A percentile compares a stretch with the other conserved stretches of the same genome.
Evolutionary conservation across 768 basidiomycete genomes (phyloP).

Genomic region (Suillus alpinus): DNA sequence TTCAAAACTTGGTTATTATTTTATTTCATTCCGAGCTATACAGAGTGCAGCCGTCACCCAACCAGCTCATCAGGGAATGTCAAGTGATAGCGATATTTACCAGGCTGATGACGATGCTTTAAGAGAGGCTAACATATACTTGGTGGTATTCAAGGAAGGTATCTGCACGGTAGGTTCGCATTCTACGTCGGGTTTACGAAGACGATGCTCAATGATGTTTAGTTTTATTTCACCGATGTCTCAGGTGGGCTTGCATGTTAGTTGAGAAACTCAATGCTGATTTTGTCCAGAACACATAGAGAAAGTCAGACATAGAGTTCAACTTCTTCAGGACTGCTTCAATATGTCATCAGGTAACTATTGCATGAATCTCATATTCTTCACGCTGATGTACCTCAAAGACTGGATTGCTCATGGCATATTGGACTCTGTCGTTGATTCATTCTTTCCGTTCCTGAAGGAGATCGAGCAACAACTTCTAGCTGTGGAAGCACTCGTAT

Average conservation of each 20-base stretch:
- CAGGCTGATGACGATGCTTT: slow-evolving; percentile 44
- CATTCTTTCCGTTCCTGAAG: slow-evolving; percentile 83
- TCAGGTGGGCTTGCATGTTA: slow-evolving; percentile 40
- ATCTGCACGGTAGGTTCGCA: slow-evolving; percentile 62
- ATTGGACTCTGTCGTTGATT: slow-evolving; percentile 91
- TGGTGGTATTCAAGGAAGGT: slow-evolving; percentile 86
- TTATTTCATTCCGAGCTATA: slow-evolving; percentile 82
- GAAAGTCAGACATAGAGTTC: slow-evolving; percentile 69
- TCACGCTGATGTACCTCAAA: slow-evolving; percentile 22
- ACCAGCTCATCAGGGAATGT: slow-evolving; percentile 32
- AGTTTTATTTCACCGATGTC: slow-evolving; percentile 92
- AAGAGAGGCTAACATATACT: slow-evolving; percentile 82
- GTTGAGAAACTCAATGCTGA: slow-evolving; percentile 3
- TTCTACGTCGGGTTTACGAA: background rate
- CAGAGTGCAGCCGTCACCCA: slow-evolving; percentile 52
- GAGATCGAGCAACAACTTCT: slow-evolving; percentile 80
- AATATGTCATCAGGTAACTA: slow-evolving; percentile 71
- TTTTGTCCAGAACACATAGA: slow-evolving; percentile 65
- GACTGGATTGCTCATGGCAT: slow-evolving; percentile 95
- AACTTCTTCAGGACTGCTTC: slow-evolving; percentile 56
- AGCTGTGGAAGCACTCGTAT: slow-evolving; percentile 72
- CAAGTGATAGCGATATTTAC: slow-evolving; percentile 17
- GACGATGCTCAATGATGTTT: background rate
- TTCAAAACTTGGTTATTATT: slow-evolving; percentile 86
- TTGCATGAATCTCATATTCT: background rate